phyloP scores from a whole-genome alignment of 2,329 filamentous ascomycete species.

The Rosellinia necatrix region DNA sequence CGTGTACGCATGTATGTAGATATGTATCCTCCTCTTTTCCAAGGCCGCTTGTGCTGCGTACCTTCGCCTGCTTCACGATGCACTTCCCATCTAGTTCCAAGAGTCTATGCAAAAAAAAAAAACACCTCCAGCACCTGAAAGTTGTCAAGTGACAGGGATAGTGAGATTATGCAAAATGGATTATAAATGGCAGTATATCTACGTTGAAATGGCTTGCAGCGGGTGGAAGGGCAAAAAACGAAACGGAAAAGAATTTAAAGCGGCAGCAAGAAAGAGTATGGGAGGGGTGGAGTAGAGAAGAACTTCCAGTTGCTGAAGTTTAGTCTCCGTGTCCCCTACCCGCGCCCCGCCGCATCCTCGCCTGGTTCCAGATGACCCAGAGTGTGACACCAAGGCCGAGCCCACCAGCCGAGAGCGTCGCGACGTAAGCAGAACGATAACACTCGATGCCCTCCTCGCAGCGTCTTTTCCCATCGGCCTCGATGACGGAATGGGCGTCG shows the following conservation, averaged over 20 bases:
- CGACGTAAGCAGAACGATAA: conserved; percentile 79
- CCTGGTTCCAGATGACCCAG: conserved; percentile 69
- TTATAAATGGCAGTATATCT: not conserved
- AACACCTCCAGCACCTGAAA: not conserved
- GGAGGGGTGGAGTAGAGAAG: not conserved
- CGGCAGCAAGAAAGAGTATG: not conserved
- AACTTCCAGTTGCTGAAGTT: not conserved
- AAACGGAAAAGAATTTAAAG: not conserved
- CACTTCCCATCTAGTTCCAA: not conserved
- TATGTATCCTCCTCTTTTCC: not conserved
- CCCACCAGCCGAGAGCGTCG: conserved; percentile 74
- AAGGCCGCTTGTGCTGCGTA: not conserved
- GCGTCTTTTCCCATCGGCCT: conserved; percentile 69
- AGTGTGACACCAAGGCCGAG: conserved; percentile 71
- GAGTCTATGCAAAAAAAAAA: conserved; percentile 5
- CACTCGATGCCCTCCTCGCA: conserved; percentile 81
- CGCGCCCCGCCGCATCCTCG: conserved; percentile 42
- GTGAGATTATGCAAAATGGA: not conserved
- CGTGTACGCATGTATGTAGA: too few species aligned
- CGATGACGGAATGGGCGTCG: conserved; percentile 75
- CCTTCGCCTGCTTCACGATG: not conserved
- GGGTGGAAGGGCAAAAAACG: not conserved
- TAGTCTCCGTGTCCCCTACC: conserved; percentile 34
- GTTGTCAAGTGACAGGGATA: too few species aligned
- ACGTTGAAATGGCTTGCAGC: not conserved